A percentile compares a stretch with the other conserved stretches of the same genome.
Conservation (phyloP, 1,284 basidiomycete genomes). For the Kalmanozyma brasiliensis region DNA sequence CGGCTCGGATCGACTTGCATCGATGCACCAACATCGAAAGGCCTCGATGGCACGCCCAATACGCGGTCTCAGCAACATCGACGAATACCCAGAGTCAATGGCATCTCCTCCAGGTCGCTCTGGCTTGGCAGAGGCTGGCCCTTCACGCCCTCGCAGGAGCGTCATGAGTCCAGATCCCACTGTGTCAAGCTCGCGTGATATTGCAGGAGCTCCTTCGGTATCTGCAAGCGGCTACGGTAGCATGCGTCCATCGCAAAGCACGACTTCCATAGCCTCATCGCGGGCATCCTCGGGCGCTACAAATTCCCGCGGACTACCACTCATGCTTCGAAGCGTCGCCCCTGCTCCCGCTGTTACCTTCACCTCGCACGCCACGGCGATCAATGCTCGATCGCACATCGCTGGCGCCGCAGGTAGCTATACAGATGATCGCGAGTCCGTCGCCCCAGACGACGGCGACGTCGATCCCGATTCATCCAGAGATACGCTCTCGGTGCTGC, state of each 20-base stretch:
- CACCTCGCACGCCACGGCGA: conserved; percentile 47
- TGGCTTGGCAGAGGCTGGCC: conserved; percentile 10
- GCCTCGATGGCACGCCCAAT: conserved; percentile 25
- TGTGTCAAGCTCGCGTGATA: background rate
- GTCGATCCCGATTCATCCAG: conserved; percentile 38
- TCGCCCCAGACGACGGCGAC: conserved; percentile 42
- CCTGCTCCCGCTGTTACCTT: conserved; percentile 54
- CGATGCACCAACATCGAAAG: conserved; percentile 32
- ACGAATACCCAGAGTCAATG: conserved; percentile 35
- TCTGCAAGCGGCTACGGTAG: conserved; percentile 3
- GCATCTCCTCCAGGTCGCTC: conserved; percentile 19
- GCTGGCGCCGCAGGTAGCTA: conserved; percentile 30
- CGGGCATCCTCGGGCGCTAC: conserved; percentile 13
- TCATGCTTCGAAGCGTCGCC: conserved; percentile 36
- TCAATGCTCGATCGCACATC: conserved; percentile 30
- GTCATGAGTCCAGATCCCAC: conserved; percentile 6
- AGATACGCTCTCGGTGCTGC: conserved; percentile 34
- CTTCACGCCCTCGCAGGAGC: conserved; percentile 10
- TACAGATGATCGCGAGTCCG: conserved; percentile 46
- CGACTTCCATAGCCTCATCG: conserved; percentile 24
- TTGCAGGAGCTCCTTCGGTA: conserved; percentile 1
- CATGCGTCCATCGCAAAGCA: conserved; percentile 18
- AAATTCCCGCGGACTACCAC: conserved; percentile 18
- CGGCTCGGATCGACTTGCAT: conserved; percentile 15
- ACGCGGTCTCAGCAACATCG: conserved; percentile 48